Percentiles rank a stretch among this genome's conserved stretches.
Conservation (phyloP, 1,139 yeast species). For the Candida frijolesensis region DNA sequence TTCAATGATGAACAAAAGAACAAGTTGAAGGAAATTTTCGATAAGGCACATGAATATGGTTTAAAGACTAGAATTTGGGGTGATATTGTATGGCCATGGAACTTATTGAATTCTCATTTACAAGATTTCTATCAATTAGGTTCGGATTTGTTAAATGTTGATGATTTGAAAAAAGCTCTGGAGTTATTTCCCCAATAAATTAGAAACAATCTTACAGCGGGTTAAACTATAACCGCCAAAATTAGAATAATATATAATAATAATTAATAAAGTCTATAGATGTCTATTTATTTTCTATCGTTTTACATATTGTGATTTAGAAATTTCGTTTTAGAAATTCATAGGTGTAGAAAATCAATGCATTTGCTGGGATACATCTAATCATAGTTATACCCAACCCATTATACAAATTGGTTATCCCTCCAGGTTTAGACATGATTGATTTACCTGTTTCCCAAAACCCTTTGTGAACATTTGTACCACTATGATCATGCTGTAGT, state of each 20-base stretch:
- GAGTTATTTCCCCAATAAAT: constrained; percentile 18
- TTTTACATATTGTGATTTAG: constrained; percentile 10
- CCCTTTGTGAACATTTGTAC: constrained; percentile 20
- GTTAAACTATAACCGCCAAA: not conserved
- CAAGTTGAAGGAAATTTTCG: constrained; percentile 23
- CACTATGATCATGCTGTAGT: constrained; percentile 15
- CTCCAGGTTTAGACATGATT: constrained; percentile 49
- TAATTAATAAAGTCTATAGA: not conserved
- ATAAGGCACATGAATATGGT: constrained; percentile 37
- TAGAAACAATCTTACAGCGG: no score
- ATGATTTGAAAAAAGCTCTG: constrained; percentile 34
- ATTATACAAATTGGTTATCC: constrained; percentile 70
- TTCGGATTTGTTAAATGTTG: constrained; percentile 43
- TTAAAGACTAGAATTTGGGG: constrained; percentile 50
- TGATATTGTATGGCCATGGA: constrained; percentile 41
- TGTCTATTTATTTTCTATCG: not conserved
- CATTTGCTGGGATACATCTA: constrained; percentile 89
- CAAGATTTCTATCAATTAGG: constrained; percentile 29
- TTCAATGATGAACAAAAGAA: constrained; percentile 26
- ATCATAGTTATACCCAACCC: constrained; percentile 83
- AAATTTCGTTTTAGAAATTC: constrained; percentile 59
- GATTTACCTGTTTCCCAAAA: constrained; percentile 33
- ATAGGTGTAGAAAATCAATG: constrained; percentile 78
- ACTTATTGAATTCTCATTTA: constrained; percentile 32
- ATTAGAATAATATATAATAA: no score